Evolutionary conservation across 257 asterid genomes (phyloP).

Genomic region (Petunia secreta): DNA sequence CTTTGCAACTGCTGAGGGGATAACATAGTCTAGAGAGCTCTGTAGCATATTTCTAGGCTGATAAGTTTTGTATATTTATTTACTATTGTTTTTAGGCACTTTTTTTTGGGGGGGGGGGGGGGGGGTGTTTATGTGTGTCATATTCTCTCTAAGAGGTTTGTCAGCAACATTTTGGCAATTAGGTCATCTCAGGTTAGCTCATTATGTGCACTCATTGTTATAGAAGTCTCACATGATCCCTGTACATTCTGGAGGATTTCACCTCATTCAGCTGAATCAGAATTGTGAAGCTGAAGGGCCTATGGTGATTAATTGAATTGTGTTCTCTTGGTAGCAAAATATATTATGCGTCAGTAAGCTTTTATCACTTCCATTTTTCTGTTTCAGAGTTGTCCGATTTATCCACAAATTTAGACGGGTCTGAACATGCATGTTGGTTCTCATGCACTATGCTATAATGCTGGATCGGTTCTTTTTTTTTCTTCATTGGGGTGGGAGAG

Average conservation of each 20-base stretch:
- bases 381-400: too few relatives aligned
- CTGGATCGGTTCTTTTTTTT: too few relatives aligned
- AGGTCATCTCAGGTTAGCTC: conserved; percentile 17
- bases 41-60: conserved; percentile 28
- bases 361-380: neutral
- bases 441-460: too few relatives aligned
- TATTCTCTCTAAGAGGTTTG: conserved; percentile 30
- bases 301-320: conserved; percentile 12
- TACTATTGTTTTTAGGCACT: neutral
- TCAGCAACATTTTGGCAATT: conserved; percentile 29
- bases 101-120: too few relatives aligned
- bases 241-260: conserved; percentile 35
- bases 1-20: conserved; percentile 21
- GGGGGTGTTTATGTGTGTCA: conserved; percentile 23
- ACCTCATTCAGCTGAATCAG: conserved; percentile 14
- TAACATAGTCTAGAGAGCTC: conserved; percentile 24
- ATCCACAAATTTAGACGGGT: too few relatives aligned
- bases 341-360: neutral
- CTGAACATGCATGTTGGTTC: too few relatives aligned
- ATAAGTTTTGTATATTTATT: conserved; percentile 17
- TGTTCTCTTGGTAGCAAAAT: neutral
- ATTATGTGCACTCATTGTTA: conserved; percentile 31
- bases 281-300: conserved; percentile 17
- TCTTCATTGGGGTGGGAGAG: too few relatives aligned
- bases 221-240: conserved; percentile 19